A percentile compares a stretch with the other conserved stretches of the same genome.
Evolutionary conservation across 371 early-diverging fungal species (phyloP).

Genomic region (Umbelopsis sp.): DNA sequence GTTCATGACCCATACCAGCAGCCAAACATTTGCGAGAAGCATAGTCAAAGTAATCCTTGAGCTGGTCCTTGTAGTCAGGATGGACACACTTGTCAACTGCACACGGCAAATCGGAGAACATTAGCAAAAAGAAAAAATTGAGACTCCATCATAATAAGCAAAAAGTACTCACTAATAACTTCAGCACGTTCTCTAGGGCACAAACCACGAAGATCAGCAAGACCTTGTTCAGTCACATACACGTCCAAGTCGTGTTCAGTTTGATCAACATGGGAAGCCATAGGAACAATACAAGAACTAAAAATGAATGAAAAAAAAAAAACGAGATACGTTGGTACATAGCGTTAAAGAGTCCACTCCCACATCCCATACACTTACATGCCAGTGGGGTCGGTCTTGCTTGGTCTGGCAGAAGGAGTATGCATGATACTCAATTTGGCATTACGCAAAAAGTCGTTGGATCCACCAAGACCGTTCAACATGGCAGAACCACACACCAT

Average conservation of each 20-base stretch:
- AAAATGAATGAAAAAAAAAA: background rate
- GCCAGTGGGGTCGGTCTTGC: constrained; percentile 53
- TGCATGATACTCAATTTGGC: constrained; percentile 57
- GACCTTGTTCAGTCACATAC: constrained; percentile 58
- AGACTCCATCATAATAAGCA: background rate
- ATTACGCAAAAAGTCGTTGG: constrained; percentile 57
- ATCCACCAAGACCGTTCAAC: constrained; percentile 60
- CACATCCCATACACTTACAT: constrained; percentile 19
- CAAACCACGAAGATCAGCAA: constrained; percentile 58
- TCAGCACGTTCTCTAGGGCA: constrained; percentile 58
- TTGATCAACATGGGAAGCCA: constrained; percentile 55
- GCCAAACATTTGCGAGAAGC: constrained; percentile 55
- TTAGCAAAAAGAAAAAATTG: background rate
- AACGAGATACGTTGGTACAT: background rate
- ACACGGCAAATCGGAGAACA: background rate
- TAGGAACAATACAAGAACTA: constrained; percentile 51
- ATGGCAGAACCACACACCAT: constrained; percentile 57
- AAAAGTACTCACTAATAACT: constrained; percentile 30
- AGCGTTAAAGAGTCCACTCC: too few species aligned
- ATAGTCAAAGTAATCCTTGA: constrained; percentile 55
- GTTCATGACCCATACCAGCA: constrained; percentile 55
- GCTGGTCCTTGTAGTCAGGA: constrained; percentile 53
- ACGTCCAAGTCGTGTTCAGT: constrained; percentile 60
- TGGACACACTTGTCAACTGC: constrained; percentile 54
- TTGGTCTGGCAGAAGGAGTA: constrained; percentile 54